Evolutionary conservation across 768 basidiomycete genomes (phyloP).

Genomic region (Polyporus arcularius): DNA sequence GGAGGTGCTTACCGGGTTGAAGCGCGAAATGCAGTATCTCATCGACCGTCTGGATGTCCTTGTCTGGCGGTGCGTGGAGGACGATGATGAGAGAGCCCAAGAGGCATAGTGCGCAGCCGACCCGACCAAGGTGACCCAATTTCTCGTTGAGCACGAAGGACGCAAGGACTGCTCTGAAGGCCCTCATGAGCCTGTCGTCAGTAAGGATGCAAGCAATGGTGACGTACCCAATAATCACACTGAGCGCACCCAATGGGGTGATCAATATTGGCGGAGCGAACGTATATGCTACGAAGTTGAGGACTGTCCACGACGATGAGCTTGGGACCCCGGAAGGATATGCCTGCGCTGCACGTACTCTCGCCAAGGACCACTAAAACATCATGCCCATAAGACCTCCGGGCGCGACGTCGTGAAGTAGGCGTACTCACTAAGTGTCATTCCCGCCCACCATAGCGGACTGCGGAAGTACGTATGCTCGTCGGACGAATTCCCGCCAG

Average conservation of each 20-base stretch:
- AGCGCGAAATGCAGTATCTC: constrained; percentile 88
- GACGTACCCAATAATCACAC: constrained; percentile 88
- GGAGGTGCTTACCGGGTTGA: constrained; percentile 68
- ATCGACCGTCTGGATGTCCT: constrained; percentile 88
- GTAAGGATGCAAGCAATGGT: background rate
- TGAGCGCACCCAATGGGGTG: constrained; percentile 96
- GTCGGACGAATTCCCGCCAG: constrained; percentile 63
- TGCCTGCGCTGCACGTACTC: constrained; percentile 45
- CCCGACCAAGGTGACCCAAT: constrained; percentile 87
- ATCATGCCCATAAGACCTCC: background rate
- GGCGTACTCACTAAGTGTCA: constrained; percentile 76
- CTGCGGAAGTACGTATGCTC: constrained; percentile 85
- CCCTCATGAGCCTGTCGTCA: background rate
- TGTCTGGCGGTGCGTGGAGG: constrained; percentile 95
- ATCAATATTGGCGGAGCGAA: constrained; percentile 98
- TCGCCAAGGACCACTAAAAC: constrained; percentile 89
- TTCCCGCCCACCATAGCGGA: constrained; percentile 97
- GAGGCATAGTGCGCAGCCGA: constrained; percentile 82
- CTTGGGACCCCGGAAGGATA: background rate
- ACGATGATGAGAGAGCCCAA: constrained; percentile 93
- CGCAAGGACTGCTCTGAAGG: constrained; percentile 82
- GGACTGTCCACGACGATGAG: constrained; percentile 43
- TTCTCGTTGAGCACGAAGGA: constrained; percentile 92
- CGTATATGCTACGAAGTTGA: constrained; percentile 94
- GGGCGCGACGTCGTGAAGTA: background rate